Evolutionary conservation across 441 rosid species (phyloP), one percentile per base, ranked within the genome.

Genomic region (Macaranga tanarius): DNA sequence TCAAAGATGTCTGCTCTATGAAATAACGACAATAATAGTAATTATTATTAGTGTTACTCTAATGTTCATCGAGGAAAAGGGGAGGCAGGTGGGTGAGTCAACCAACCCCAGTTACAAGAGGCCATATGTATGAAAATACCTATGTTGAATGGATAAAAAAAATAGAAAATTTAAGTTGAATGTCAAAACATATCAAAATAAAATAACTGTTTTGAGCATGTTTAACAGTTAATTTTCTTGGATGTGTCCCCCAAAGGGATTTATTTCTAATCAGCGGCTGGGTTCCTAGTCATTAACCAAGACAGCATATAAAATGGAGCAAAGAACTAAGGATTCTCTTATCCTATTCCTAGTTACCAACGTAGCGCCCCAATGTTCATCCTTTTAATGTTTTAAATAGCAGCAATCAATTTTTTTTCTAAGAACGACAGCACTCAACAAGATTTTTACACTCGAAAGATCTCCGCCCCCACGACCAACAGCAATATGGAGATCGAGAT

Each of bases 401-500:
- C 54, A 69, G 42, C 52, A 5, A 23, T 69, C 40, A 23, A 57
- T 61, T 38, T 1, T 61, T 38, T 1, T 5, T 59, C 50, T 34
- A 13, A 11, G 38, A 26, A 6, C 11, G 0, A 67, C 12, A 38
- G 22, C 23, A 4, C 31, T 19, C 0, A 5, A 47, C 4, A 16
- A 26, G 10, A 28, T 20, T 16, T 13, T 0, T 45, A 23, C 7
- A 22, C 8, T 4, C 4, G 4, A 40, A 55, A 55, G 8, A 42
- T 9, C 19, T 48, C 12, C 31, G 45, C 11, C 56, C 45, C 5
- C 25, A 20, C 11, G 19, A 15, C 11, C 13, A 47, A 38, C 5
- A 20, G 66, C 60, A 72, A 84, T 1, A 62, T 79, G 81, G 83
- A 86, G 71, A 77, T 87, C n/a, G 70, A 79, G 63, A 76, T 78